Conservation (phyloP, 495 filamentous ascomycete genomes). For the Chaetomidium leptoderma region DNA sequence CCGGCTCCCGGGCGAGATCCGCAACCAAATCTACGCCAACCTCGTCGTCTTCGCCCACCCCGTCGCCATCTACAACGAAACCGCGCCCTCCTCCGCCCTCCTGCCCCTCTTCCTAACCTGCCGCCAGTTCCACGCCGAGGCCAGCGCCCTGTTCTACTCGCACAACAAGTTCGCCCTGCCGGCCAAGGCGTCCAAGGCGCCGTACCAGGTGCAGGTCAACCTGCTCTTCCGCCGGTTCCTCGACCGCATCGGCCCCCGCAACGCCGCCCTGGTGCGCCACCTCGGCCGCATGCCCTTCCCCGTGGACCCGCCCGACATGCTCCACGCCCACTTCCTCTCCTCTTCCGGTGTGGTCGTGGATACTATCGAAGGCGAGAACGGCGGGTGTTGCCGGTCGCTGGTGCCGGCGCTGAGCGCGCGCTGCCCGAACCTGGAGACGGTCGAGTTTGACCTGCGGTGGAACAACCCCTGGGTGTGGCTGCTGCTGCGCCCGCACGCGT, state of each 20-base stretch:
- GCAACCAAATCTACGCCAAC: constrained; percentile 21
- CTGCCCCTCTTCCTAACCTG: constrained; percentile 13
- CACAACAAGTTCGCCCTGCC: constrained; percentile 13
- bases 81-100: not conserved
- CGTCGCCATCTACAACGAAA: constrained; percentile 2
- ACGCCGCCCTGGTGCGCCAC: constrained; percentile 7
- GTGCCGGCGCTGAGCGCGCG: not conserved
- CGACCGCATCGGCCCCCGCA: constrained; percentile 18
- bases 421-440: constrained; percentile 11
- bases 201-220: constrained; percentile 18
- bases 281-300: constrained; percentile 17
- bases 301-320: constrained; percentile 14
- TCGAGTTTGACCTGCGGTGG: constrained; percentile 10
- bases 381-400: not conserved
- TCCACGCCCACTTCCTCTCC: no score
- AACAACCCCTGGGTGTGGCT: constrained; percentile 11
- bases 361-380: not conserved
- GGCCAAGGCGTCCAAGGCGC: not conserved
- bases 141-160: constrained; percentile 20
- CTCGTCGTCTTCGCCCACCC: constrained; percentile 13
- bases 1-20: constrained; percentile 19
- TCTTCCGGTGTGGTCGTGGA: no score
- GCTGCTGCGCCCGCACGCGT: constrained; percentile 1
- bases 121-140: constrained; percentile 16
- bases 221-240: constrained; percentile 20